Percentiles rank a stretch among this genome's conserved stretches.
Evolutionary conservation across 805 yeast genomes (phyloP).

Genomic region (Saturnispora gosingensis): DNA sequence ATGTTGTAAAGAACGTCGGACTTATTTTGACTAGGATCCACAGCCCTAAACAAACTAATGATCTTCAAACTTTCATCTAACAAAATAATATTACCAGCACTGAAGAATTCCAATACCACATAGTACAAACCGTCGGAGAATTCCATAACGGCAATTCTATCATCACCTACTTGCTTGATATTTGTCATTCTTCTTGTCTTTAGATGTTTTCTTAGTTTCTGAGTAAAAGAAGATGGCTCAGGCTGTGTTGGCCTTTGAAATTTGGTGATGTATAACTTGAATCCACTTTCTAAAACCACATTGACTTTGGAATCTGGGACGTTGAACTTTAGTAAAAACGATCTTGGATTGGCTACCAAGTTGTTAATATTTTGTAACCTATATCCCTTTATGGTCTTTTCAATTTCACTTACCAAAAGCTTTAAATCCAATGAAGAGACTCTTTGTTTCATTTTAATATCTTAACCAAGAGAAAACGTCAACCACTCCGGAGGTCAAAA

Average conservation of each 20-base stretch:
- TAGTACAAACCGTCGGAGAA: slow-evolving; percentile 76
- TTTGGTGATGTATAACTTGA: slow-evolving; percentile 67
- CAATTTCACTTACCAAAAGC: slow-evolving; percentile 59
- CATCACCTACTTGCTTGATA: slow-evolving; percentile 66
- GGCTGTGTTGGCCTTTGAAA: slow-evolving; percentile 75
- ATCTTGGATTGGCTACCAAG: slow-evolving; percentile 59
- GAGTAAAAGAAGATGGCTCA: slow-evolving; percentile 76
- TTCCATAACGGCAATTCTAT: slow-evolving; percentile 73
- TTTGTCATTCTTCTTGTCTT: slow-evolving; percentile 69
- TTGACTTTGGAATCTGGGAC: slow-evolving; percentile 73
- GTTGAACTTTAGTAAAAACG: slow-evolving; percentile 71
- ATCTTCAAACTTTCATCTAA: slow-evolving; percentile 63
- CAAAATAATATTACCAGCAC: slow-evolving; percentile 85
- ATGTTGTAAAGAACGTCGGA: slow-evolving; percentile 62
- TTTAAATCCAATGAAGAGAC: slow-evolving; percentile 76
- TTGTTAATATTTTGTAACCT: slow-evolving; percentile 82
- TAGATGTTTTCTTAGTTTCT: slow-evolving; percentile 78
- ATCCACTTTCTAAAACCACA: slow-evolving; percentile 78
- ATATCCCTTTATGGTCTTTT: slow-evolving; percentile 45
- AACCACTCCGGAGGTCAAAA: not conserved
- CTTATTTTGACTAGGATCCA: slow-evolving; percentile 37
- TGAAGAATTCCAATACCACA: slow-evolving; percentile 82
- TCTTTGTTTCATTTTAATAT: slow-evolving; percentile 52
- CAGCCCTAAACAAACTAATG: slow-evolving; percentile 67
- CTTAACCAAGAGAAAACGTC: not conserved